Base-by-base conservation (phyloP, 306 rosid species). In the Medicago arabica region DNA sequence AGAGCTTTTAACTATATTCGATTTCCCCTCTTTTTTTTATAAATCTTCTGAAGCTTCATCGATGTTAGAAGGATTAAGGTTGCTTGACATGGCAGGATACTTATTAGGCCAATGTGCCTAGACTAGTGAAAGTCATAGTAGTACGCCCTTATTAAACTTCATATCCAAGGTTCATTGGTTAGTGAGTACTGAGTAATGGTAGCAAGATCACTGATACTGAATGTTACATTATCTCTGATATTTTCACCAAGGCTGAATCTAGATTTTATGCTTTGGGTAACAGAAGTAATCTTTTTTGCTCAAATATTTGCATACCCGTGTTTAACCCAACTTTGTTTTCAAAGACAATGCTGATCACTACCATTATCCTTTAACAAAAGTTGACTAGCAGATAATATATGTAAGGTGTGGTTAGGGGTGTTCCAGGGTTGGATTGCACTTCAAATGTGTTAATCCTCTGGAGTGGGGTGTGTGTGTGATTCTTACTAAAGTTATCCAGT, bases 41-140 rank as follows among this genome's bases (percentile, higher is more conserved):
- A 64, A 64, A 36, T 59, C 49, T 39, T 41, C 50, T 18, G 25
- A 64, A 64, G 14, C 0, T 9, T 64, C 50, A 9, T 19, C 41
- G 11, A 40, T 13, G 19, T 60, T 60, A 28, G 66, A 65, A 50
- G 67, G 57, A 23, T 71, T 21, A 50, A 51, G 46, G 11, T 49
- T 25, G 71, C 12, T 50, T 71, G 47, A 78, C 34, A 51, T 68
- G 31, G 62, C 28, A 59, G 51, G 63, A 59, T 59, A 59, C 64
- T 34, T 57, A 11, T 34, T 57, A 11, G 15, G 67, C 67, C 21
- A 8, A 69, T 58, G 58, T 46, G 36, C 51, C 60, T 59, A 47
- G 76, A 38, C 46, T 38, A 69, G 55, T 19, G 23, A 46, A 69
- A 74, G 44, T 74, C 47, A 18, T 41, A 18, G 67, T 43, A 61